These are phyloP conservation scores for Pisolithus microcarpus DNA, from an alignment of 768 basidiomycete genomes.

Conservation along the genomic window DNA sequence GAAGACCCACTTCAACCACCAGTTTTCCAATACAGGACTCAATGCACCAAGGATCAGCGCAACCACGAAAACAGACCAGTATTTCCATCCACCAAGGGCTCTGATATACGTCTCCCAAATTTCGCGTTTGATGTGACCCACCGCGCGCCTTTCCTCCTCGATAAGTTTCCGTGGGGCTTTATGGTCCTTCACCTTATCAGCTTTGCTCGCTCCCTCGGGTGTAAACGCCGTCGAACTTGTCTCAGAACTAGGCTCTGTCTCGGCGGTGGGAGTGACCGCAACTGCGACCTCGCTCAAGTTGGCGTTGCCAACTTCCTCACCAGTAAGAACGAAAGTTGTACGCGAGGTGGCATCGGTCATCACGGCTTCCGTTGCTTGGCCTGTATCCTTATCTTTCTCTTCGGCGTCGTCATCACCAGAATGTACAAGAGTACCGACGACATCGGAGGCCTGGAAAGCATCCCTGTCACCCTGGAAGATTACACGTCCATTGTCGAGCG, in stretches of 20 bases:
- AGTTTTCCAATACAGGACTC: slow-evolving; percentile 64
- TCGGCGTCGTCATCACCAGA: slow-evolving; percentile 36
- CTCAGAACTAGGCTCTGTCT: slow-evolving; percentile 29
- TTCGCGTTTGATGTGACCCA: slow-evolving; percentile 57
- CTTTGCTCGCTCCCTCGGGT: slow-evolving; percentile 27
- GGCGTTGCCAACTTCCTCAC: background rate
- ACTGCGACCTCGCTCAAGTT: background rate
- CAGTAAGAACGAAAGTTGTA: background rate
- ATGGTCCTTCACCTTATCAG: slow-evolving; percentile 33
- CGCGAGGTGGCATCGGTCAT: background rate
- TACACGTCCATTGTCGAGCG: slow-evolving; percentile 65
- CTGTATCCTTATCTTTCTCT: slow-evolving; percentile 37
- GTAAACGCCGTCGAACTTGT: slow-evolving; percentile 38
- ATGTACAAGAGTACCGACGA: slow-evolving; percentile 62
- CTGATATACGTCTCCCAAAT: slow-evolving; percentile 59
- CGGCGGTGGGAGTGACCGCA: slow-evolving; percentile 17
- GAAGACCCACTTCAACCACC: slow-evolving; percentile 50
- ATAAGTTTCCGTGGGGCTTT: slow-evolving; percentile 74
- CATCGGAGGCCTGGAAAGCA: slow-evolving; percentile 58
- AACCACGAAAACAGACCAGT: slow-evolving; percentile 52
- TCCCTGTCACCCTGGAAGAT: slow-evolving; percentile 62
- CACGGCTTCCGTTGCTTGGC: background rate
- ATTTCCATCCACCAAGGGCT: slow-evolving; percentile 43
- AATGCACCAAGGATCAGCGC: slow-evolving; percentile 50
- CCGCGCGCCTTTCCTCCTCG: slow-evolving; percentile 77